A percentile compares a stretch with the other conserved stretches of the same genome.
phyloP scores from a whole-genome alignment of 192 early-diverging fungal genomes.

The Podila minutissima region DNA sequence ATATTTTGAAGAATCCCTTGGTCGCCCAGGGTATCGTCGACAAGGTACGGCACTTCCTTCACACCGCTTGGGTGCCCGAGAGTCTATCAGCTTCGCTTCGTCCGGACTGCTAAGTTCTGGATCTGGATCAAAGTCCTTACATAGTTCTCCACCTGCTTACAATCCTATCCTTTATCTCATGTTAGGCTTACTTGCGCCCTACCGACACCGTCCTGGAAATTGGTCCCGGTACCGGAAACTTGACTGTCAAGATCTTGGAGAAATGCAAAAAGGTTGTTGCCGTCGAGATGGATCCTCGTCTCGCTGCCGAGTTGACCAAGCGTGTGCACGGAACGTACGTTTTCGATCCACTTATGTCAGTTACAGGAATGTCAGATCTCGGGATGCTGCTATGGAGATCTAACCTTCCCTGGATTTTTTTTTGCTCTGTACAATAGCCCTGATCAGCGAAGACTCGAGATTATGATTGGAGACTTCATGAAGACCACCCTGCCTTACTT shows the following conservation, averaged over 20 bases:
- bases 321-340: slow-evolving; percentile 94
- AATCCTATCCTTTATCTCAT: neutral
- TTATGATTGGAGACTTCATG: slow-evolving; percentile 98
- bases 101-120: too few relatives aligned
- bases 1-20: slow-evolving; percentile 98
- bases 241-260: slow-evolving; percentile 93
- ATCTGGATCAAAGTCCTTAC: too few relatives aligned
- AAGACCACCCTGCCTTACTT: slow-evolving; percentile 97
- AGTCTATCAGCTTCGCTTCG: too few relatives aligned
- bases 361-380: too few relatives aligned
- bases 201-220: slow-evolving; percentile 91
- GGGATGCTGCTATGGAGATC: slow-evolving; percentile 9
- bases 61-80: too few relatives aligned
- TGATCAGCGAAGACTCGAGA: slow-evolving; percentile 86
- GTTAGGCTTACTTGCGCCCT: slow-evolving; percentile 60
- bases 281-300: slow-evolving; percentile 95
- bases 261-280: slow-evolving; percentile 94
- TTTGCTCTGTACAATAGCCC: slow-evolving; percentile 53
- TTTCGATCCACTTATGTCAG: too few relatives aligned
- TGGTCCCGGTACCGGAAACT: slow-evolving; percentile 99
- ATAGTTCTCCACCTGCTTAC: too few relatives aligned
- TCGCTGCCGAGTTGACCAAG: slow-evolving; percentile 96
- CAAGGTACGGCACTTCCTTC: slow-evolving; percentile 72
- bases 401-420: slow-evolving; percentile 10
- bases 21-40: slow-evolving; percentile 97